A percentile compares a stretch with the other conserved stretches of the same genome.
phyloP scores from a whole-genome alignment of 2,329 filamentous ascomycete species.

The Tolypocladium endophyticum region DNA sequence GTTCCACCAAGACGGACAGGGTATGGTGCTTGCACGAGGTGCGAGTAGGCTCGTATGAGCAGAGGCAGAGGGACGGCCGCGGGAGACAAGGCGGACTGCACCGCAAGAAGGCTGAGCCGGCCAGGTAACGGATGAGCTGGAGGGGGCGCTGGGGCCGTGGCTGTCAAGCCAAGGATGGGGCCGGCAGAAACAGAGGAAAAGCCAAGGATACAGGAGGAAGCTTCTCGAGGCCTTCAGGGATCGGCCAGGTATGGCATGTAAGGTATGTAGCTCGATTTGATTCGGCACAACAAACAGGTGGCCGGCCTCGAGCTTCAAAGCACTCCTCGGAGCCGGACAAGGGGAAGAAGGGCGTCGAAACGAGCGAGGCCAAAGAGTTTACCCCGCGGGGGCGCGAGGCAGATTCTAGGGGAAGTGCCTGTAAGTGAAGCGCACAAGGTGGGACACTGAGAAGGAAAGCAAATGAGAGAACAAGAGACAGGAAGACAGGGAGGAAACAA shows the following conservation, averaged over 20 bases:
- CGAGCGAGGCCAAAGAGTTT: background rate
- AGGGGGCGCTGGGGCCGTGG: background rate
- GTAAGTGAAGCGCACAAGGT: background rate
- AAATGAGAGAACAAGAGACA: background rate
- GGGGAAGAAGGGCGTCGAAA: background rate
- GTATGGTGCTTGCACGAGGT: background rate
- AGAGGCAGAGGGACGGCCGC: background rate
- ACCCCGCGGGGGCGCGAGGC: background rate
- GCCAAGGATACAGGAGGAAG: background rate
- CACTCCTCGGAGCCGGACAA: background rate
- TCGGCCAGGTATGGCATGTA: background rate
- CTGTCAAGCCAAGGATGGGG: background rate
- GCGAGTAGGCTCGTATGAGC: background rate
- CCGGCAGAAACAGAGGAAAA: background rate
- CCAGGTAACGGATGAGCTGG: background rate
- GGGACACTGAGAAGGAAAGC: background rate
- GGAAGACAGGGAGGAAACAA: background rate
- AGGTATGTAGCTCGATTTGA: background rate
- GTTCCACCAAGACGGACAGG: background rate
- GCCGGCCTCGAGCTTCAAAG: background rate
- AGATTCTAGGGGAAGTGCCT: background rate
- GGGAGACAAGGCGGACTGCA: background rate
- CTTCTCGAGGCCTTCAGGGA: background rate
- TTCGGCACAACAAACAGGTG: background rate
- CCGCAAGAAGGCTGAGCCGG: background rate